Base-by-base conservation (phyloP, 2,329 filamentous ascomycete species). In the Fusarium longipes region DNA sequence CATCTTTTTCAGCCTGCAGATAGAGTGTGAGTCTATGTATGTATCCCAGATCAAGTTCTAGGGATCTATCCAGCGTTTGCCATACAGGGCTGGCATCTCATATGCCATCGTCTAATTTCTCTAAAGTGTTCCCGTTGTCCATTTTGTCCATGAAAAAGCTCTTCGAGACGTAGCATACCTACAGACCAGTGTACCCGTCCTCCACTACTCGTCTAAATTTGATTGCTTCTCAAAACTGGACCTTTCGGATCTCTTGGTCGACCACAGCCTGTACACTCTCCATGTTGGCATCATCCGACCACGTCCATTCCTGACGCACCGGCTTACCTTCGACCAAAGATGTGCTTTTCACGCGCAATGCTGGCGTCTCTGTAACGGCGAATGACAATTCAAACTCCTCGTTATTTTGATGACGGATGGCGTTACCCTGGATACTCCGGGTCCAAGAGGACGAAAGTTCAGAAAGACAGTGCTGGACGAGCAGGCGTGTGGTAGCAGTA, bases 401-500 rank as follows among this genome's bases (percentile, higher is more conserved):
- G 25, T 72, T 72, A 5, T 73, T 70, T 40, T 50, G 42, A 33
- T 76, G 68, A 18, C 67, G 72, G 59, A 81, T 74, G 11, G 73
- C 73, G 35, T 75, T 77, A 47, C 76, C 78, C 48, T 76, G 71
- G 27, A 77, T 58, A 55, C 71, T 73, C 32, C 74, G 75, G 24
- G 71, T 62, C 76, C 78, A 80, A 4, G 64, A 45, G 10, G 56
- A 25, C 4, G 49, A 33, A 17, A 77, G 68, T 30, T 66, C 62
- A 22, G 71, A 64, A 29, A 81, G 70, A 45, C 76, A 74, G 53
- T 77, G 76, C 11, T 79, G 72, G 1, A 79, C 74, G 5, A 85
- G 74, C 39, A 77, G 76, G 42, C 80, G 82, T 24, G 78, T 70
- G 9, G 80, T 76, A 14, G 82, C 81, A 18, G 79, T 79, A 55